Percentiles rank a stretch among this genome's conserved stretches.
These are phyloP conservation scores for Phellopilus nigrolimitatus DNA, from an alignment of 1,284 basidiomycete genomes.

Conservation along the genomic window DNA sequence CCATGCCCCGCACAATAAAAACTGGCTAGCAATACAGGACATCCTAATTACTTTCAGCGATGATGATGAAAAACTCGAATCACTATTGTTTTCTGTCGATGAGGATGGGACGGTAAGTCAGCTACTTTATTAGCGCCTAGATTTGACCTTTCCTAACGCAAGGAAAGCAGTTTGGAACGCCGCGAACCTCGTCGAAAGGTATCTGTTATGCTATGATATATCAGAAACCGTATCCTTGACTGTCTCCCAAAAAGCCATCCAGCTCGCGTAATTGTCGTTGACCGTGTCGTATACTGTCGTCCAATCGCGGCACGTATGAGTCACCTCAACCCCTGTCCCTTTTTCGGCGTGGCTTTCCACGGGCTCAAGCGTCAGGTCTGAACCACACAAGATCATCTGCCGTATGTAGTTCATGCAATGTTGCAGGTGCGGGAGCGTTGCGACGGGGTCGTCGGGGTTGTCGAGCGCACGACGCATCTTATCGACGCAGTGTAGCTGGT, in stretches of 20 bases:
- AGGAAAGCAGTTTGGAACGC: not conserved
- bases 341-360: conserved; percentile 2
- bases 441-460: conserved; percentile 10
- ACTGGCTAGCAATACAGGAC: too few relatives aligned
- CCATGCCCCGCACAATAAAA: not conserved
- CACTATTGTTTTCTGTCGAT: conserved; percentile 1
- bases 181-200: not conserved
- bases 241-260: conserved; percentile 16
- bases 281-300: conserved; percentile 15
- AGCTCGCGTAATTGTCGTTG: conserved; percentile 13
- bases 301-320: conserved; percentile 19
- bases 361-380: conserved; percentile 18
- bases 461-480: conserved; percentile 26
- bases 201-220: not conserved
- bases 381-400: conserved; percentile 19
- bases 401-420: conserved; percentile 21
- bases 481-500: conserved; percentile 32
- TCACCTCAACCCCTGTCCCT: conserved; percentile 10
- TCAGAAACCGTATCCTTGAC: conserved; percentile 9
- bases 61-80: conserved; percentile 1
- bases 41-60: not conserved
- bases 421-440: conserved; percentile 31
- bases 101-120: not conserved
- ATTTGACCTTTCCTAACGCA: too few relatives aligned
- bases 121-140: too few relatives aligned